These are phyloP conservation scores for Grosmannia huntii DNA, from an alignment of 2,329 filamentous ascomycete species.

Conservation along the genomic window DNA sequence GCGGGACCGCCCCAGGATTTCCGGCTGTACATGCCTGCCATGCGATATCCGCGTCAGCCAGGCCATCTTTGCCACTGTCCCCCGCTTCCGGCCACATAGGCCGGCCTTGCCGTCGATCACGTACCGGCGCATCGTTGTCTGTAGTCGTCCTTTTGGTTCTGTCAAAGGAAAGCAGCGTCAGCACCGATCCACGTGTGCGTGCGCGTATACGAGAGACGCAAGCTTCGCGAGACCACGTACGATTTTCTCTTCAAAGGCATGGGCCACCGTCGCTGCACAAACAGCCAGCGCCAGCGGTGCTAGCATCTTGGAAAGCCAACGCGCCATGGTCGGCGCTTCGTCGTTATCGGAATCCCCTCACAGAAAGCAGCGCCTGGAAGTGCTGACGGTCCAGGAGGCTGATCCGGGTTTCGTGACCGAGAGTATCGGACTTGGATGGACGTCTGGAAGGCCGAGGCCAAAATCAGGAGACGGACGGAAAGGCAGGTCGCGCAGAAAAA, in stretches of 20 bases:
- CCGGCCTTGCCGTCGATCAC: constrained; percentile 11
- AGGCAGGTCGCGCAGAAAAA: background rate
- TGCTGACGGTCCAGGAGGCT: too few relatives aligned
- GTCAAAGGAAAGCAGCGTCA: background rate
- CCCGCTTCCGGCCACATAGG: too few relatives aligned
- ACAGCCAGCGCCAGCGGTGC: constrained; percentile 37
- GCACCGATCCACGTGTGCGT: background rate
- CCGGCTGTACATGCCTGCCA: constrained; percentile 80
- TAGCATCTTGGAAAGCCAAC: constrained; percentile 35
- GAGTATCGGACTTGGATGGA: background rate
- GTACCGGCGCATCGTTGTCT: constrained; percentile 64
- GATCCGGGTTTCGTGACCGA: background rate
- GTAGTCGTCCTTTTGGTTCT: constrained; percentile 68
- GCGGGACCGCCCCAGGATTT: constrained; percentile 77
- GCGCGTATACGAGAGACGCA: too few relatives aligned
- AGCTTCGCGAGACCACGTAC: constrained; percentile 23
- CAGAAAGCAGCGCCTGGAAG: too few relatives aligned
- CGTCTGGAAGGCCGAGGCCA: background rate
- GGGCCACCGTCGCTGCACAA: constrained; percentile 28
- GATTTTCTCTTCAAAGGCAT: constrained; percentile 44
- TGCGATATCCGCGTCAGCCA: background rate
- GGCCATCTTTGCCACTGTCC: too few relatives aligned
- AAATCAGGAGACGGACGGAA: background rate
- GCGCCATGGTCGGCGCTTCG: constrained; percentile 35
- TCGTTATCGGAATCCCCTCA: background rate